Evolutionary conservation across 2,329 filamentous ascomycete species (phyloP), one percentile per base, ranked within the genome.

Genomic region (Neonectria hederae): DNA sequence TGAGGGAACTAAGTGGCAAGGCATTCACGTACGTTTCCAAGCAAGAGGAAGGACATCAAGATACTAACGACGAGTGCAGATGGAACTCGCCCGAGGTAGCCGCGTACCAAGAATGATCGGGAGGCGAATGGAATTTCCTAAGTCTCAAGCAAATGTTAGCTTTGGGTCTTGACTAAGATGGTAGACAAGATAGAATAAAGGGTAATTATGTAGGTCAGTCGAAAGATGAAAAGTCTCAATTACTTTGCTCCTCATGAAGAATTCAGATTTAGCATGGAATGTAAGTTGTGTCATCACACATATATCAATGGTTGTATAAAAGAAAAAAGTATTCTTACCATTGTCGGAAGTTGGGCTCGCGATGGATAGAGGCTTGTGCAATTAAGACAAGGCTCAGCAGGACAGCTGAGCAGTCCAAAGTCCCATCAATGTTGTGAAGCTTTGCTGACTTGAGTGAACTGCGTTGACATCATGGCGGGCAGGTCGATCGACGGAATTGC

Each of bases 231-330:
- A 92, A 92, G 89, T 51, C 48, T 51, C 86, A 88, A 86, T 85
- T 86, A 84, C 82, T 84, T 87, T 83, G 81, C 82, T 91, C 88
- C 86, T 91, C 87, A 89, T 87, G 76, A 74, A 72, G 73, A 76
- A 75, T 88, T 92, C 89, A 84, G 90, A 82, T 87, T 92, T 92
- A 92, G 90, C 90, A 92, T 91, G 88, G 89, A 91, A 89, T 89
- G 82, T 84, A 83, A 82, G 81, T 81, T 86, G 82, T 83, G 76
- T 87, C 89, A 92, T 92, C 90, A 92, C 81, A 81, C 24, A 69
- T 67, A 77, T 71, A 2, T n/a, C n/a, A 21, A 63, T 68, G 43
- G 14, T 26, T 54, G 10, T 24, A 63, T 59, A 62, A 65, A 53
- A 68, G 54, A 68, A 65, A 42, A 60, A 64, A 67, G 68, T 62